phyloP scores from a whole-genome alignment of 2,329 filamentous ascomycete species.

The Gyromitra esculenta region DNA sequence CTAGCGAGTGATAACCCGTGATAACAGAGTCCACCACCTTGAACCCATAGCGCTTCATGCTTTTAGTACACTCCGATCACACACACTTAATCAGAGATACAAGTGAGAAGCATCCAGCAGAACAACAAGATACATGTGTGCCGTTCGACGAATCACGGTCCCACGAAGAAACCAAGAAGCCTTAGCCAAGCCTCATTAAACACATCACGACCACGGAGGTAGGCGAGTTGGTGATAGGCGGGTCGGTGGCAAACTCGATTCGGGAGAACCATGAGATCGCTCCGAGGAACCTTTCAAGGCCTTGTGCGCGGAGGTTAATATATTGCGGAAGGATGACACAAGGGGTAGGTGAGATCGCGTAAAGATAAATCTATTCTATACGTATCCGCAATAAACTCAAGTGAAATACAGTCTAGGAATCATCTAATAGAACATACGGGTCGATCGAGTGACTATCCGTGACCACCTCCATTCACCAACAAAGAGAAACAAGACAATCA shows the following conservation, averaged over 20 bases:
- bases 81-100: too few relatives aligned
- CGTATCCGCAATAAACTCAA: not conserved
- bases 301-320: not conserved
- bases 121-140: too few relatives aligned
- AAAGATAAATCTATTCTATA: not conserved
- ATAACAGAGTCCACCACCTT: too few relatives aligned
- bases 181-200: not conserved
- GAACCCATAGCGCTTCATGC: too few relatives aligned
- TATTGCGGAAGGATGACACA: not conserved
- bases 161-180: not conserved
- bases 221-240: not conserved
- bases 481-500: not conserved
- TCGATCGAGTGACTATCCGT: constrained; percentile 20
- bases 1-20: too few relatives aligned
- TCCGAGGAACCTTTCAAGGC: not conserved
- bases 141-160: too few relatives aligned
- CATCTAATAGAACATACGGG: not conserved
- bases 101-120: too few relatives aligned
- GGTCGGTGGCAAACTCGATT: constrained; percentile 5
- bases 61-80: too few relatives aligned
- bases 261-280: not conserved
- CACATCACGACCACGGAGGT: not conserved
- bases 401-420: too few relatives aligned
- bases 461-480: not conserved
- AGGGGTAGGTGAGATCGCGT: not conserved